Conservation (phyloP, 1,139 yeast genomes). For the Geotrichum reessii region DNA sequence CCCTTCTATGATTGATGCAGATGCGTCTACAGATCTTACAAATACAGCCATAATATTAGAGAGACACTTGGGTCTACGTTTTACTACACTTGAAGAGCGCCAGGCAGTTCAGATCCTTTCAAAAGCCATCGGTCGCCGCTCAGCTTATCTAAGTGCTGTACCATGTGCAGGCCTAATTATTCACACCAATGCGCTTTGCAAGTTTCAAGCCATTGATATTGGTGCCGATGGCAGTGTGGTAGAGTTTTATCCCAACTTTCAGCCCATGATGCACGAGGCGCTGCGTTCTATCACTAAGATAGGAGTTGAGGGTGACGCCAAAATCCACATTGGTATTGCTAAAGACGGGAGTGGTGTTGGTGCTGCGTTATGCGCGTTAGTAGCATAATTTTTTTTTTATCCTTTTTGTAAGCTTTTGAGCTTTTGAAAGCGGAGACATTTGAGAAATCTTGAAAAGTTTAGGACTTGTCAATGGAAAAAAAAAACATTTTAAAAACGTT, state of each 20-base stretch:
- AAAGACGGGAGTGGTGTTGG: slow-evolving; percentile 96
- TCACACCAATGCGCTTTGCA: slow-evolving; percentile 51
- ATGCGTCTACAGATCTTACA: slow-evolving; percentile 62
- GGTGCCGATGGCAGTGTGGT: slow-evolving; percentile 95
- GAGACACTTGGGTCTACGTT: slow-evolving; percentile 25
- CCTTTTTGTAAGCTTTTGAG: too few species aligned
- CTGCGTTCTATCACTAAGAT: slow-evolving; percentile 51
- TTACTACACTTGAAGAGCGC: slow-evolving; percentile 61
- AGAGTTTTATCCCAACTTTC: slow-evolving; percentile 85
- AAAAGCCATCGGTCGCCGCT: slow-evolving; percentile 72
- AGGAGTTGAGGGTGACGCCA: slow-evolving; percentile 55
- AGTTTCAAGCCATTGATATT: slow-evolving; percentile 63
- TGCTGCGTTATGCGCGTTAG: slow-evolving; percentile 81
- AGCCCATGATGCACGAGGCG: slow-evolving; percentile 70
- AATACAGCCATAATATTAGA: slow-evolving; percentile 40
- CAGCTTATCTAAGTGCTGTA: slow-evolving; percentile 80
- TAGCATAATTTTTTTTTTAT: slow-evolving; percentile 26
- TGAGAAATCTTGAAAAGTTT: too few species aligned
- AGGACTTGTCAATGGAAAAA: too few species aligned
- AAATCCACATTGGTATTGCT: slow-evolving; percentile 69
- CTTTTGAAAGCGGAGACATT: too few species aligned
- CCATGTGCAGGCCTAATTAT: slow-evolving; percentile 76
- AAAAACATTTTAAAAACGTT: too few species aligned
- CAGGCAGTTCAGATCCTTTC: slow-evolving; percentile 63
- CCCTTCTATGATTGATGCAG: slow-evolving; percentile 75